Percentiles rank a stretch among this genome's conserved stretches.
Evolutionary conservation across 2,329 filamentous ascomycete species (phyloP).

Genomic region (Ascomycota sp.): DNA sequence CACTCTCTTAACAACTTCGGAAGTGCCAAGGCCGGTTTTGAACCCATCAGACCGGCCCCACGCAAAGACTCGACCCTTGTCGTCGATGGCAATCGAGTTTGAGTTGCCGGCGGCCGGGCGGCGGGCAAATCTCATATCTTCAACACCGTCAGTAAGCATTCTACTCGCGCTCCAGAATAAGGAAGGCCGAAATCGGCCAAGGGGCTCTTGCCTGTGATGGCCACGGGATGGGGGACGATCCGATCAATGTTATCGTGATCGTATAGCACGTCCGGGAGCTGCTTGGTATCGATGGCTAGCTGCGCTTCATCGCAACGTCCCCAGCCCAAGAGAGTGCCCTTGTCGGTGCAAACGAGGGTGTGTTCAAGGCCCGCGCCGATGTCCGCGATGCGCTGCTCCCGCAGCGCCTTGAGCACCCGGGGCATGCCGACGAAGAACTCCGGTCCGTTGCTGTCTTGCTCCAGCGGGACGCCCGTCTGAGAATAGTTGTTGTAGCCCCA

Average conservation of each 20-base stretch:
- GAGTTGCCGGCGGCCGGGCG: conserved; percentile 15
- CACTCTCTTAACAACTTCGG: too few relatives aligned
- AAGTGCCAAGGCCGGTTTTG: conserved; percentile 46
- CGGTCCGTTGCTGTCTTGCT: conserved; percentile 25
- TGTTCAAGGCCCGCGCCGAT: conserved; percentile 23
- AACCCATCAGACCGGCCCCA: conserved; percentile 56
- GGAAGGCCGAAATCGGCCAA: background rate
- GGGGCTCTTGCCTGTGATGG: background rate
- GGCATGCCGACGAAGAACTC: conserved; percentile 10
- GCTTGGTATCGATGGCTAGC: conserved; percentile 2
- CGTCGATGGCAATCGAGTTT: conserved; percentile 42
- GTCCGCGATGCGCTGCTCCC: conserved; percentile 27
- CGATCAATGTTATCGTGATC: too few relatives aligned
- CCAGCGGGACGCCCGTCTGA: conserved; percentile 34
- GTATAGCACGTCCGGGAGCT: background rate
- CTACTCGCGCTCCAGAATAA: too few relatives aligned
- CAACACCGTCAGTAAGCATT: background rate
- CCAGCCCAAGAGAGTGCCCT: conserved; percentile 21
- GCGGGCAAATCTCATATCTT: background rate
- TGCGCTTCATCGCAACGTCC: conserved; percentile 21
- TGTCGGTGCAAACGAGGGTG: conserved; percentile 19
- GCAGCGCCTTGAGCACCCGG: conserved; percentile 23
- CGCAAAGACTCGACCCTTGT: conserved; percentile 41
- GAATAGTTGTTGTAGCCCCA: conserved; percentile 55
- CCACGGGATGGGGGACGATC: background rate